A percentile compares a stretch with the other conserved stretches of the same genome.
phyloP scores from a whole-genome alignment of 2,329 filamentous ascomycete genomes.

The Sphaerulina vaccinii region DNA sequence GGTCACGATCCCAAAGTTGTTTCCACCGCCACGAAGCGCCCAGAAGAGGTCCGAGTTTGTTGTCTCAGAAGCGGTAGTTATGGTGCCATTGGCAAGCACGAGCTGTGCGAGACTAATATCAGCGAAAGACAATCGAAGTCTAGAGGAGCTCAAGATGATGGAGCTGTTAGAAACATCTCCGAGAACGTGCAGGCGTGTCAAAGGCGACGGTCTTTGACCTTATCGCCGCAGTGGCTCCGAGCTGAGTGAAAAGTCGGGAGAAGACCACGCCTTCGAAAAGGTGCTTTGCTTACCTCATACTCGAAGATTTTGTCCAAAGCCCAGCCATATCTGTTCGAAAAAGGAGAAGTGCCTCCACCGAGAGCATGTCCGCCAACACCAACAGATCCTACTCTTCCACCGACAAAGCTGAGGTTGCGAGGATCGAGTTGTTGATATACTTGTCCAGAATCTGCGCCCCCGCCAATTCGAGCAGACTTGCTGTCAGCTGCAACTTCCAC shows the following conservation, averaged over 20 bases:
- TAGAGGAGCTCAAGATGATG: too few relatives aligned
- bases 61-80: slow-evolving; percentile 46
- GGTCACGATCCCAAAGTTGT: slow-evolving; percentile 41
- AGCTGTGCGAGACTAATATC: too few relatives aligned
- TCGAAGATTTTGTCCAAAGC: background rate
- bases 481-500: background rate
- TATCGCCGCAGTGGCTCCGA: too few relatives aligned
- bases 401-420: slow-evolving; percentile 4
- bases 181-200: too few relatives aligned
- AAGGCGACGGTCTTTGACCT: too few relatives aligned
- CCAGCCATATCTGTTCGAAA: slow-evolving; percentile 2
- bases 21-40: slow-evolving; percentile 54
- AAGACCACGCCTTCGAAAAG: too few relatives aligned
- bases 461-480: background rate
- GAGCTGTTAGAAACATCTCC: too few relatives aligned
- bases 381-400: slow-evolving; percentile 14
- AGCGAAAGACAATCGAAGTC: too few relatives aligned
- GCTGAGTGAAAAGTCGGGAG: too few relatives aligned
- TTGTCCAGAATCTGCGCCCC: background rate
- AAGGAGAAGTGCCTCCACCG: slow-evolving; percentile 15
- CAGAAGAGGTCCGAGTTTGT: slow-evolving; percentile 51
- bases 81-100: slow-evolving; percentile 52
- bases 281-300: slow-evolving; percentile 1
- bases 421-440: background rate
- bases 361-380: slow-evolving; percentile 17